Evolutionary conservation across 306 rosid species (phyloP).

Genomic region (Morella rubra): DNA sequence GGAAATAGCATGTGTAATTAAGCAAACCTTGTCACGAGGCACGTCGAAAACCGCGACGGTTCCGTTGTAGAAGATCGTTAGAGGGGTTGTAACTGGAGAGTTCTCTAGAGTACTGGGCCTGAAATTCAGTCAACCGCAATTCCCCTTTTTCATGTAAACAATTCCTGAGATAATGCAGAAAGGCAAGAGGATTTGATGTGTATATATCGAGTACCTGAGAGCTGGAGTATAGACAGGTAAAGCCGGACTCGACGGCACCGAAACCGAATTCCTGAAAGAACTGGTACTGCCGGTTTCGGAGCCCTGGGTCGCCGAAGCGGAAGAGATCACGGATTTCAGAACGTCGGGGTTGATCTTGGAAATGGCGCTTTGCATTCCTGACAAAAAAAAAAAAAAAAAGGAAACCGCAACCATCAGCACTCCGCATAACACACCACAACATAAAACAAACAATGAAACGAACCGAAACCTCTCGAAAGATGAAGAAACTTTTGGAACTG

Average conservation of each 20-base stretch:
- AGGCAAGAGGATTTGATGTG: background rate
- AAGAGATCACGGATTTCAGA: slow-evolving; percentile 41
- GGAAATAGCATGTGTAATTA: background rate
- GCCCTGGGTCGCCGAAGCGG: slow-evolving; percentile 6
- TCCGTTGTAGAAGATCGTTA: slow-evolving; percentile 50
- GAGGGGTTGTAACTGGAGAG: slow-evolving; percentile 26
- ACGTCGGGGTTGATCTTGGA: slow-evolving; percentile 43
- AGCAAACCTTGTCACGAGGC: slow-evolving; percentile 37
- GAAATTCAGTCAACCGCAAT: background rate
- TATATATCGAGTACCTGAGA: slow-evolving; percentile 1
- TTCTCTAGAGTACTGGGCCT: slow-evolving; percentile 12
- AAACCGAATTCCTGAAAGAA: background rate
- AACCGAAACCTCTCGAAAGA: slow-evolving; percentile 25
- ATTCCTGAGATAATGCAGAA: background rate
- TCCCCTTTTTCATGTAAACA: background rate
- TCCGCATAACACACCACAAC: background rate
- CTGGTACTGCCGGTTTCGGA: background rate
- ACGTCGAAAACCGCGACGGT: slow-evolving; percentile 43
- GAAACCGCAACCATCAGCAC: background rate
- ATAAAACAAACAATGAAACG: background rate
- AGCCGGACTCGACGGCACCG: slow-evolving; percentile 30
- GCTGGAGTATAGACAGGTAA: slow-evolving; percentile 26
- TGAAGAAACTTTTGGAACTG: slow-evolving; percentile 48
- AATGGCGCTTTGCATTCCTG: slow-evolving; percentile 36
- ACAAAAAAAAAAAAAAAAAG: background rate